Evolutionary conservation across 257 asterid genomes (phyloP), one percentile per base, ranked within the genome.

Genomic region (Solanum acaule): DNA sequence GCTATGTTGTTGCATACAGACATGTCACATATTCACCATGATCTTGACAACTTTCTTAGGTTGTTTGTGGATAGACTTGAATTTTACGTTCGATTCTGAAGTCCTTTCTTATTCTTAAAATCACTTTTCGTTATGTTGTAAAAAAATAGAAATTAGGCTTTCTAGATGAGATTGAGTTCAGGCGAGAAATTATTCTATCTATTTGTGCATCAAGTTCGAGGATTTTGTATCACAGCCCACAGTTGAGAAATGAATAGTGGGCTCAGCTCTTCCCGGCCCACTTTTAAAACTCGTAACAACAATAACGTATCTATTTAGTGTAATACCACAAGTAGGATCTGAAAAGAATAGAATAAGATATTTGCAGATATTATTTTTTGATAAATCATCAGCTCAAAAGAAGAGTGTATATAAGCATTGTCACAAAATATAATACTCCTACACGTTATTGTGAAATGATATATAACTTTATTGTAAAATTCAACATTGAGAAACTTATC

Each of bases 341-440:
- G 5, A 46, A 46, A 20, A 7, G 10, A 8, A 18, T 7, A 20
- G 4, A 8, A 1, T 3, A 56, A 8, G 2, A 8, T 61, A 10
- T 23, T 0, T 0, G 0, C 1, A 22, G 0, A 61, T 2, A 61
- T 23, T 61, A 4, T 61, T 23, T 46, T 59, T 4, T 5, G 13
- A 61, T 61, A 61, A 0, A 22, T 3, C 6, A 2, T 61, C 7
- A 6, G 2, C 29, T 61, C 29, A 0, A 61, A 23, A 61, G n/a
- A 23, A 61, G 29, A 31, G n/a, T 67, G 35, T 34, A 33, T 4
- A 34, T n/a, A 76, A 76, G 34, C 56, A 22, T 38, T 37, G n/a
- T 38, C 2, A 38, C 59, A 76, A 38, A 13, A 38, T 38, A 38
- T 23, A 76, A 22, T 38, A 49, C 61, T 49, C 61, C 61, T 49